A percentile compares a stretch with the other conserved stretches of the same genome.
phyloP scores from a whole-genome alignment of 768 basidiomycete species.

The Pholiota conissans region DNA sequence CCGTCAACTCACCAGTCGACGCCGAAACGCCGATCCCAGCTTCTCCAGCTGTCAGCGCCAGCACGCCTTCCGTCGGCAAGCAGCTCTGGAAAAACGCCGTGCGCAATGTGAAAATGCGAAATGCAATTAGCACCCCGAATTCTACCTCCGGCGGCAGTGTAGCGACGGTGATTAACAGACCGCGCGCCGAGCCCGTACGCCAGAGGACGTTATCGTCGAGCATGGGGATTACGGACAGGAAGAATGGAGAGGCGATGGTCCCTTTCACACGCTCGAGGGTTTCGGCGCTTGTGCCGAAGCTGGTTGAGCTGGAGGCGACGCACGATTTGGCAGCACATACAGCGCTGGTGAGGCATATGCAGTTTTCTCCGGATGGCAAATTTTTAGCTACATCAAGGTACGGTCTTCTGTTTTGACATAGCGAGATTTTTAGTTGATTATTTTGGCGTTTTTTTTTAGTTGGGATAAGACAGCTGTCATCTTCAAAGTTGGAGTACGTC shows the following conservation, averaged over 20 bases:
- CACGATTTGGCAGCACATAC: conserved; percentile 65
- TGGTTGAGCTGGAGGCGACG: conserved; percentile 52
- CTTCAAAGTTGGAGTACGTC: conserved; percentile 61
- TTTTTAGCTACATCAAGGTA: conserved; percentile 74
- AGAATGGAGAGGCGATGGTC: conserved; percentile 20
- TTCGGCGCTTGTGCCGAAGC: conserved; percentile 51
- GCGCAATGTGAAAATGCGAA: conserved; percentile 42
- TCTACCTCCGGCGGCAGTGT: neutral
- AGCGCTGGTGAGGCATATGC: conserved; percentile 69
- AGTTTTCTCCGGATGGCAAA: conserved; percentile 77
- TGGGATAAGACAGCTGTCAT: conserved; percentile 74
- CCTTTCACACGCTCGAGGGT: conserved; percentile 50
- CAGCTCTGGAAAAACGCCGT: conserved; percentile 46
- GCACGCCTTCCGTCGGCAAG: conserved; percentile 31
- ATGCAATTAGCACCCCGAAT: conserved; percentile 9
- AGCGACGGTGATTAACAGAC: conserved; percentile 5
- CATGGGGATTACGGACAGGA: conserved; percentile 10
- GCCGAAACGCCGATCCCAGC: conserved; percentile 15
- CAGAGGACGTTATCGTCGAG: conserved; percentile 23
- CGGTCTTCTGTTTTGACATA: neutral
- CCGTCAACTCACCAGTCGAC: conserved; percentile 22
- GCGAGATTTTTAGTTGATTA: neutral
- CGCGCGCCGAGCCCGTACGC: conserved; percentile 18
- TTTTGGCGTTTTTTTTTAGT: conserved; percentile 38
- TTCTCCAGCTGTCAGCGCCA: conserved; percentile 2